A percentile compares a stretch with the other conserved stretches of the same genome.
These are phyloP conservation scores for Geotrichum siamense DNA, from an alignment of 1,139 yeast species.

Conservation along the genomic window DNA sequence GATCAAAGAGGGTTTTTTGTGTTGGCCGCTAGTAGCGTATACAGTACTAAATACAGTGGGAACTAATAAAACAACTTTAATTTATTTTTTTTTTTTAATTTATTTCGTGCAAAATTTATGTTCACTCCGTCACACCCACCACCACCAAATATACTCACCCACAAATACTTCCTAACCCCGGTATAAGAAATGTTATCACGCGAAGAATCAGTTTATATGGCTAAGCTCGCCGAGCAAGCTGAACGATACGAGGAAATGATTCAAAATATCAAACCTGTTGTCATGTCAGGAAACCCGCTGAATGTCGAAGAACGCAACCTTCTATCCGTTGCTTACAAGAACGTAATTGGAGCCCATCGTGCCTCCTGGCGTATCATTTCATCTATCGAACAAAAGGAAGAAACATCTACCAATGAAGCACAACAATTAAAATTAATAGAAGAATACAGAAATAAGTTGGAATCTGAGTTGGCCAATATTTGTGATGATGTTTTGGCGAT, in stretches of 20 bases:
- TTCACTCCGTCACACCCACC: too few species aligned
- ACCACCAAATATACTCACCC: too few species aligned
- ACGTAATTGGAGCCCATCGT: conserved; percentile 98
- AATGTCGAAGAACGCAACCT: conserved; percentile 97
- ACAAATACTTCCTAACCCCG: too few species aligned
- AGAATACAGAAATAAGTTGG: conserved; percentile 92
- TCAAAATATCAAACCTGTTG: conserved; percentile 96
- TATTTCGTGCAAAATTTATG: too few species aligned
- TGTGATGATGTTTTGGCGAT: conserved; percentile 91
- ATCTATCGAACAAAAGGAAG: conserved; percentile 96
- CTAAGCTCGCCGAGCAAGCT: conserved; percentile 99
- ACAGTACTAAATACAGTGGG: too few species aligned
- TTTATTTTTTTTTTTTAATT: too few species aligned
- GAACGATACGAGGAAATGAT: conserved; percentile 97
- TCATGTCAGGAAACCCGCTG: conserved; percentile 90
- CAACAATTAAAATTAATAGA: conserved; percentile 67
- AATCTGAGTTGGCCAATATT: conserved; percentile 84
- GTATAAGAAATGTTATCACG: conserved; percentile 81
- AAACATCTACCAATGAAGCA: conserved; percentile 83
- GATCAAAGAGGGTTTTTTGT: too few species aligned
- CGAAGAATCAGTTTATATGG: conserved; percentile 97
- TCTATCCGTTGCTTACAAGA: conserved; percentile 94
- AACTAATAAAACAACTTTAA: too few species aligned
- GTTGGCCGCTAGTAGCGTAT: too few species aligned
- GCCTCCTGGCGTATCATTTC: conserved; percentile 99